phyloP scores from a whole-genome alignment of 257 asterid genomes.

The Plantago major region DNA sequence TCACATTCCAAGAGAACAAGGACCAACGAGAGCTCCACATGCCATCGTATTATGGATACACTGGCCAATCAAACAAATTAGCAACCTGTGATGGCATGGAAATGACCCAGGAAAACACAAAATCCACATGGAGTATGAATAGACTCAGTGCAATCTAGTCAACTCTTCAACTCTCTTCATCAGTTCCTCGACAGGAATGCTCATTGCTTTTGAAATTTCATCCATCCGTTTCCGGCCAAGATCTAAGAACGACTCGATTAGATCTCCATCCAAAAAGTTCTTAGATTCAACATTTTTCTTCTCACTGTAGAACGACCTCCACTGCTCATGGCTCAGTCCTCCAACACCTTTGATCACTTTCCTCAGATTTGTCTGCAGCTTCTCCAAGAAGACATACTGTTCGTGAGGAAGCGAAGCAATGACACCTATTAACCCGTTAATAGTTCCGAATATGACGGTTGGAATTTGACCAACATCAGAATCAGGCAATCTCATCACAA shows the following conservation, averaged over 20 bases:
- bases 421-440: slow-evolving; percentile 91
- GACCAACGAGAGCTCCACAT: too few relatives aligned
- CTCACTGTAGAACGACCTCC: slow-evolving; percentile 94
- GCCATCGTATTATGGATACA: too few relatives aligned
- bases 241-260: slow-evolving; percentile 87
- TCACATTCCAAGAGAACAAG: too few relatives aligned
- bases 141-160: slow-evolving; percentile 72
- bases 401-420: slow-evolving; percentile 90
- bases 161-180: slow-evolving; percentile 97
- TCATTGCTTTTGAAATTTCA: slow-evolving; percentile 70
- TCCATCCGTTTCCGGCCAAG: slow-evolving; percentile 74
- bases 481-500: slow-evolving; percentile 93
- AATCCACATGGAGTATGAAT: background rate
- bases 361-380: slow-evolving; percentile 65
- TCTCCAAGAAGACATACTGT: slow-evolving; percentile 72
- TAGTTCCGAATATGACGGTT: slow-evolving; percentile 84
- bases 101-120: background rate
- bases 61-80: background rate
- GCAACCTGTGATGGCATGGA: background rate
- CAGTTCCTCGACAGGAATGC: slow-evolving; percentile 72
- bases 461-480: slow-evolving; percentile 92
- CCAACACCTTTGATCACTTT: slow-evolving; percentile 96
- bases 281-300: slow-evolving; percentile 77
- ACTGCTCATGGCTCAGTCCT: slow-evolving; percentile 89
- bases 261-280: slow-evolving; percentile 87